Evolutionary conservation across 2,329 filamentous ascomycete species (phyloP).

Genomic region (Fusarium pilosicola): DNA sequence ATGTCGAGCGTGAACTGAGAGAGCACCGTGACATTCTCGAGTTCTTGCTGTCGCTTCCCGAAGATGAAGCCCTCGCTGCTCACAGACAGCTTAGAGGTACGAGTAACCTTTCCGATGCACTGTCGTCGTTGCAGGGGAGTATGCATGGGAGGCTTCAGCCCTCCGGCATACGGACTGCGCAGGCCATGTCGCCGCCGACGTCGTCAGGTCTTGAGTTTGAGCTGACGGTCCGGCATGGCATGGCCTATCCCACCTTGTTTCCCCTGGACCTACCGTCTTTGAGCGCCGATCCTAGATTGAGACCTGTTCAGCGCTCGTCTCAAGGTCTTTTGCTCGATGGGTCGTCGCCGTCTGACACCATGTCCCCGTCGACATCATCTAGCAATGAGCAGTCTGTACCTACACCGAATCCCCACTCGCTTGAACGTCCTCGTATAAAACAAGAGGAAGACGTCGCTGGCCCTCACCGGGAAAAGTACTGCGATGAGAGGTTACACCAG

Average conservation of each 20-base stretch:
- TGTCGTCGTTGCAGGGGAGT: constrained; percentile 20
- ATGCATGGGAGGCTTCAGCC: constrained; percentile 24
- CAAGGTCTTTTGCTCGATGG: neutral
- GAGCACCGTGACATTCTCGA: constrained; percentile 24
- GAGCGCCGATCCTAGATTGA: constrained; percentile 6
- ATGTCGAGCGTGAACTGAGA: constrained; percentile 22
- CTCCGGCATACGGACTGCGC: constrained; percentile 17
- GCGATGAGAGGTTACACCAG: constrained; percentile 10
- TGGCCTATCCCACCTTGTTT: constrained; percentile 24
- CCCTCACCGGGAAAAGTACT: neutral
- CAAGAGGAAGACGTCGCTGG: neutral
- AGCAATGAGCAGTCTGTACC: neutral
- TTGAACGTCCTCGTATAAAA: neutral
- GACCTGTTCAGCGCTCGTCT: neutral
- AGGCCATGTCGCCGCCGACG: constrained; percentile 23
- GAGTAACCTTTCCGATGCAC: neutral
- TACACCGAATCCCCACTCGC: constrained; percentile 6
- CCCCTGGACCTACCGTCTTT: constrained; percentile 22
- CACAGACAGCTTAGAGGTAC: constrained; percentile 2
- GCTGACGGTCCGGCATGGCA: constrained; percentile 25
- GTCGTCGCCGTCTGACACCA: constrained; percentile 20
- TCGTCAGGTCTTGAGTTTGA: constrained; percentile 34
- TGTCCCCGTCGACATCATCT: constrained; percentile 15
- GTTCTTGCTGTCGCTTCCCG: constrained; percentile 14
- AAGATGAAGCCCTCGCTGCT: constrained; percentile 7